Conservation (phyloP, 2,329 filamentous ascomycete species). For the Alternaria sp. region DNA sequence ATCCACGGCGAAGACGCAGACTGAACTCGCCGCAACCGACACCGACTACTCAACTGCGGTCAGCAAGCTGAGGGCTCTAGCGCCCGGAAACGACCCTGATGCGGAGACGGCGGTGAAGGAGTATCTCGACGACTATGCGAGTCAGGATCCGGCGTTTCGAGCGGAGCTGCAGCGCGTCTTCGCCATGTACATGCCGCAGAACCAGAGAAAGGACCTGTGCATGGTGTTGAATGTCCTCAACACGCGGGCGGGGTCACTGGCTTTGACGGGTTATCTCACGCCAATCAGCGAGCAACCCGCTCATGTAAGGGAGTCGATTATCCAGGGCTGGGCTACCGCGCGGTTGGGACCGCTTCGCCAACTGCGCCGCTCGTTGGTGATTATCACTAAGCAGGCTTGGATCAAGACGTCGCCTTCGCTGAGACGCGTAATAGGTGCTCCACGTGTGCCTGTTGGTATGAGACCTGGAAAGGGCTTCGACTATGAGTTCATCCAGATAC, state of each 20-base stretch:
- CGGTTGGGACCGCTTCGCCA: slow-evolving; percentile 61
- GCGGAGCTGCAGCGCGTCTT: slow-evolving; percentile 58
- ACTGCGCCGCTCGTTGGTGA: slow-evolving; percentile 63
- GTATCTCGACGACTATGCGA: slow-evolving; percentile 61
- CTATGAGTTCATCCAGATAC: slow-evolving; percentile 69
- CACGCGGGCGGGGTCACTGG: slow-evolving; percentile 66
- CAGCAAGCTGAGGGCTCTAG: slow-evolving; percentile 32
- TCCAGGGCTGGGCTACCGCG: slow-evolving; percentile 68
- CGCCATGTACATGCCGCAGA: slow-evolving; percentile 55
- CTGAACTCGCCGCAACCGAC: slow-evolving; percentile 57
- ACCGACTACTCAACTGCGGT: slow-evolving; percentile 59
- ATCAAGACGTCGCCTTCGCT: slow-evolving; percentile 63
- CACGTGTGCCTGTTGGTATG: slow-evolving; percentile 62
- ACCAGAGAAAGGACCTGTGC: slow-evolving; percentile 56
- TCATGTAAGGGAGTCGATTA: slow-evolving; percentile 64
- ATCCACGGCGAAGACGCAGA: slow-evolving; percentile 41
- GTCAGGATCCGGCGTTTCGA: slow-evolving; percentile 61
- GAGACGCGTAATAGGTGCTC: slow-evolving; percentile 63
- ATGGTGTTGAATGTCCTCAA: slow-evolving; percentile 61
- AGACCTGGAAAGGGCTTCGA: slow-evolving; percentile 59
- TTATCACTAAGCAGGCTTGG: slow-evolving; percentile 62
- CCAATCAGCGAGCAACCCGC: slow-evolving; percentile 68
- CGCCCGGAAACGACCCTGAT: slow-evolving; percentile 34
- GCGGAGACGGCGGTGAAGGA: slow-evolving; percentile 55
- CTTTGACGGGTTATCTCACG: slow-evolving; percentile 71